Evolutionary conservation across 192 early-diverging fungal genomes (phyloP).

Genomic region (Martensiomyces pterosporus): DNA sequence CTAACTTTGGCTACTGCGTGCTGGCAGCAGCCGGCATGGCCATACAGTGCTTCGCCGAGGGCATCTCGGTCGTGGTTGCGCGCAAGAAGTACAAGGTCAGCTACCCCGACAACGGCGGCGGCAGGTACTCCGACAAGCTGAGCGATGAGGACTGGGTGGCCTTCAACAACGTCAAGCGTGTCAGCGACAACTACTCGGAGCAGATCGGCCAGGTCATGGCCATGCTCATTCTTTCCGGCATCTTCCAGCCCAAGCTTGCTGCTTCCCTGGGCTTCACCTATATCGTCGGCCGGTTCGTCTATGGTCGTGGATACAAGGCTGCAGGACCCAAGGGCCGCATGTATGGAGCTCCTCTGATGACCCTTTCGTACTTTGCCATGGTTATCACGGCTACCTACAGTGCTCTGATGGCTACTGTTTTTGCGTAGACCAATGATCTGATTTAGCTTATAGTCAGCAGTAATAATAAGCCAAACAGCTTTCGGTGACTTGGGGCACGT

Average conservation of each 20-base stretch:
- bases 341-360: conserved; percentile 18
- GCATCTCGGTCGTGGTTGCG: conserved; percentile 7
- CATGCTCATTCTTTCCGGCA: conserved; percentile 26
- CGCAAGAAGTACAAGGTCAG: conserved; percentile 49
- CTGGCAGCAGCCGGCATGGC: conserved; percentile 40
- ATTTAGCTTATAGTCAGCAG: too few species aligned
- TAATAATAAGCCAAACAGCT: too few species aligned
- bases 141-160: conserved; percentile 46
- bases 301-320: conserved; percentile 25
- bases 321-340: conserved; percentile 28
- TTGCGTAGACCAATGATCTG: too few species aligned
- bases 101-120: conserved; percentile 49
- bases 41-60: conserved; percentile 24
- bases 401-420: conserved; percentile 10
- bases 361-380: conserved; percentile 17
- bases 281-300: conserved; percentile 35
- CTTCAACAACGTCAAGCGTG: conserved; percentile 52
- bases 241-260: conserved; percentile 43
- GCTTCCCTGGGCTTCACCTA: conserved; percentile 24
- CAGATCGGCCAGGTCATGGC: conserved; percentile 23
- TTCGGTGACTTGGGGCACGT: too few species aligned
- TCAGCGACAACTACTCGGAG: conserved; percentile 51
- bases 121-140: conserved; percentile 45
- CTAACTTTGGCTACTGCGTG: conserved; percentile 48
- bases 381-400: conserved; percentile 20